Conservation (phyloP, 148 eudicot genomes). For the Arctostaphylos glauca region DNA sequence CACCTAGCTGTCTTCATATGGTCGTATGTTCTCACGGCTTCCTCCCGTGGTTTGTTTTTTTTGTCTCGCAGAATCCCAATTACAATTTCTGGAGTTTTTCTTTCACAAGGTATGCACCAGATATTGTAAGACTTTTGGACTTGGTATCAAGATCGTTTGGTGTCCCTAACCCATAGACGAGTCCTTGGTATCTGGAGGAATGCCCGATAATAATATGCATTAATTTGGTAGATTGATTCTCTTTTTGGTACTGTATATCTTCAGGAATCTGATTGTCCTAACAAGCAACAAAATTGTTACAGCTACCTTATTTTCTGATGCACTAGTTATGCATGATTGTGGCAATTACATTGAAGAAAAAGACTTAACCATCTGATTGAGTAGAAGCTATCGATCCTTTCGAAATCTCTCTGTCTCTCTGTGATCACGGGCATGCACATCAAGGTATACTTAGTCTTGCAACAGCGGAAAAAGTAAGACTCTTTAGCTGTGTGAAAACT, state of each 20-base stretch:
- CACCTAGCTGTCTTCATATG: background rate
- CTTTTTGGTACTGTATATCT: background rate
- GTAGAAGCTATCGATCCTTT: too few species aligned
- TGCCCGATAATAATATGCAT: conserved; percentile 49
- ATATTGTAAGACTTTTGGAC: conserved; percentile 80
- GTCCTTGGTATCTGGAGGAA: conserved; percentile 54
- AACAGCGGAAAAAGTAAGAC: too few species aligned
- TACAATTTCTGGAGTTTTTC: conserved; percentile 82
- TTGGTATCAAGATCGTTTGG: conserved; percentile 89
- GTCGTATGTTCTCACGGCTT: background rate
- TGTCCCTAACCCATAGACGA: conserved; percentile 79
- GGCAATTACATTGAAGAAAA: too few species aligned
- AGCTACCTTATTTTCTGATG: background rate
- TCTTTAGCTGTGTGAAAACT: too few species aligned
- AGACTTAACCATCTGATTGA: too few species aligned
- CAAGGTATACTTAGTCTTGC: too few species aligned
- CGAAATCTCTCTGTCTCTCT: too few species aligned
- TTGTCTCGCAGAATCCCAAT: conserved; percentile 62
- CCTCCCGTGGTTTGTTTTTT: background rate
- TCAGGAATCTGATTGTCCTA: background rate
- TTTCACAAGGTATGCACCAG: conserved; percentile 89
- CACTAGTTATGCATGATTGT: too few species aligned
- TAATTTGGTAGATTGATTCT: conserved; percentile 8
- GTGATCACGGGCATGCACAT: too few species aligned
- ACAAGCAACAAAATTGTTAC: background rate